phyloP scores from a whole-genome alignment of 345 rosid species.

The Lepidium aucheri region DNA sequence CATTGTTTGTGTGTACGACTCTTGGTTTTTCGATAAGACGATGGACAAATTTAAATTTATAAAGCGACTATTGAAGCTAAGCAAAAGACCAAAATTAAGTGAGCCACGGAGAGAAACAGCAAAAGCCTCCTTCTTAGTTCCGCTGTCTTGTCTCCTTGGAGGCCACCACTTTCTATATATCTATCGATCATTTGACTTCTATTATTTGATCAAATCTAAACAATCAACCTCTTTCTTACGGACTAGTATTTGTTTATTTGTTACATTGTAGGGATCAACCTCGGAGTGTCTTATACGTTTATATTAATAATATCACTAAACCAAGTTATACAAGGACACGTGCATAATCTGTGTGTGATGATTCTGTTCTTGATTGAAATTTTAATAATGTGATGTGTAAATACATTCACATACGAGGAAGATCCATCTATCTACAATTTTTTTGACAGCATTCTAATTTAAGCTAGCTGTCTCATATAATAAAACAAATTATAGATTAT shows the following conservation, averaged over 20 bases:
- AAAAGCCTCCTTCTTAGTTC: constrained; percentile 5
- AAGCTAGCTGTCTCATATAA: too few species aligned
- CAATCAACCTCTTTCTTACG: neutral
- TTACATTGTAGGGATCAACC: neutral
- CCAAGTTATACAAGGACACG: constrained; percentile 4
- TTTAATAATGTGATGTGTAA: neutral
- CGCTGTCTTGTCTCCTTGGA: too few species aligned
- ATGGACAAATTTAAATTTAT: neutral
- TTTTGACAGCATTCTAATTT: too few species aligned
- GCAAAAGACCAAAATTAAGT: constrained; percentile 12
- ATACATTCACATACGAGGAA: neutral
- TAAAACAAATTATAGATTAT: too few species aligned
- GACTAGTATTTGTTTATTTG: neutral
- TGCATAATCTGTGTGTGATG: neutral
- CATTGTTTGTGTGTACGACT: neutral
- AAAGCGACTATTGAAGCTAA: constrained; percentile 6
- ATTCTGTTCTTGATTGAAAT: neutral
- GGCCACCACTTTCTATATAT: too few species aligned
- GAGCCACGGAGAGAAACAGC: neutral
- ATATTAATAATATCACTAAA: neutral
- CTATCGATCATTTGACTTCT: constrained; percentile 6
- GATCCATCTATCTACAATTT: too few species aligned
- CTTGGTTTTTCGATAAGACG: constrained; percentile 8
- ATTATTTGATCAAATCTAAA: constrained; percentile 6
- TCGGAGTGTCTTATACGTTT: neutral